These are phyloP conservation scores for Lepidium sativum DNA, from an alignment of 345 rosid genomes.

Conservation along the genomic window DNA sequence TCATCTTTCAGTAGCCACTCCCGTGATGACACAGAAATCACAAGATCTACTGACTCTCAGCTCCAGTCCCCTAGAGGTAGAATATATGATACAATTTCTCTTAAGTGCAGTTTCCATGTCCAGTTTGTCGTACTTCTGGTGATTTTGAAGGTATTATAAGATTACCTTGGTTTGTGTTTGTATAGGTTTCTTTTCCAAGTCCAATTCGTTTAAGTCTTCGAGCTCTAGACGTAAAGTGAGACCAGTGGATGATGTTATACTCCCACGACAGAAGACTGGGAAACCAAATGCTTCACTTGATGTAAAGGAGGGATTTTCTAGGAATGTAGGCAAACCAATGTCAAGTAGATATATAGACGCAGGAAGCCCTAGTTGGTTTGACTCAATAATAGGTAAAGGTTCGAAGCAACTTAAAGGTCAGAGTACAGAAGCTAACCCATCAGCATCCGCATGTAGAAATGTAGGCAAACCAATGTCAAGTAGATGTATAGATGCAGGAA, in stretches of 20 bases:
- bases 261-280: conserved; percentile 45
- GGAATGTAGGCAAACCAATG: conserved; percentile 55
- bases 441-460: conserved; percentile 39
- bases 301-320: conserved; percentile 43
- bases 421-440: conserved; percentile 31
- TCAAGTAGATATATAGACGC: conserved; percentile 53
- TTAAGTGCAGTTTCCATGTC: background rate
- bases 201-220: conserved; percentile 57
- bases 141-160: background rate
- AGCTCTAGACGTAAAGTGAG: conserved; percentile 58
- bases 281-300: conserved; percentile 42
- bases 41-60: conserved; percentile 39
- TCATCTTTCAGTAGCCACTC: conserved; percentile 22
- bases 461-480: conserved; percentile 68
- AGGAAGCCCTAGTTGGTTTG: conserved; percentile 28
- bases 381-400: no score
- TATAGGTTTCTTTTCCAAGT: conserved; percentile 64
- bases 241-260: conserved; percentile 51
- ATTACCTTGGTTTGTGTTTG: conserved; percentile 1
- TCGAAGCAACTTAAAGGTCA: conserved; percentile 40
- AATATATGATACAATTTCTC: conserved; percentile 6
- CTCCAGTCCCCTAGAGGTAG: conserved; percentile 58
- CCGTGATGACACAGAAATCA: conserved; percentile 37
- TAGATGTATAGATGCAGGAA: conserved; percentile 42
- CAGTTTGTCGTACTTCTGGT: background rate